Percentiles rank a stretch among this genome's conserved stretches.
These are phyloP conservation scores for Neonectria hederae DNA, from an alignment of 2,329 filamentous ascomycete species.

Conservation along the genomic window DNA sequence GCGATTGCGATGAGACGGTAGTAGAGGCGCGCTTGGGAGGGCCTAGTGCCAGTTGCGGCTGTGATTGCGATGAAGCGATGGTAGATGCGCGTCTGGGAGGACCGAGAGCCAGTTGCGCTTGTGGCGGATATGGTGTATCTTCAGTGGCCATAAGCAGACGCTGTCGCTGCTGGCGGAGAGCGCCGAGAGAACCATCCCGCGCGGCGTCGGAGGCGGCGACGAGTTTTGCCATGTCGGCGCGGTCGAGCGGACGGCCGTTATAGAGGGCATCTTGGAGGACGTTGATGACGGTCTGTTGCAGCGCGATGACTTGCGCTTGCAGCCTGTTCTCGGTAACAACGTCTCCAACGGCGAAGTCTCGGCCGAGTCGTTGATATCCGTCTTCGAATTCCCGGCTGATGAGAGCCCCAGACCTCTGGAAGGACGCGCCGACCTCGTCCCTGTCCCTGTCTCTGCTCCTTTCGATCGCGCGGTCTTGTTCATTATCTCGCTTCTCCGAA, in stretches of 20 bases:
- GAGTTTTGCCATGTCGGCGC: slow-evolving; percentile 35
- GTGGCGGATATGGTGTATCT: neutral
- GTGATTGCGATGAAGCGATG: slow-evolving; percentile 19
- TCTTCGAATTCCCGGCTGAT: slow-evolving; percentile 41
- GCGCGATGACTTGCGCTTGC: slow-evolving; percentile 38
- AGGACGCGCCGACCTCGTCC: slow-evolving; percentile 35
- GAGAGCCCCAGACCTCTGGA: slow-evolving; percentile 34
- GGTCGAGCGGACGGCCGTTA: slow-evolving; percentile 34
- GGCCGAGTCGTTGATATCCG: slow-evolving; percentile 35
- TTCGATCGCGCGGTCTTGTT: neutral
- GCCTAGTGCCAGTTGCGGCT: neutral
- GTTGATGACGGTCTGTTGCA: slow-evolving; percentile 41
- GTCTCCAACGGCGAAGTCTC: slow-evolving; percentile 37
- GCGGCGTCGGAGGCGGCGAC: slow-evolving; percentile 39
- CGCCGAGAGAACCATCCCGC: slow-evolving; percentile 33
- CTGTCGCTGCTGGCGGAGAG: slow-evolving; percentile 36
- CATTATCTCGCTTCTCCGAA: slow-evolving; percentile 5
- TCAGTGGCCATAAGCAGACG: slow-evolving; percentile 27
- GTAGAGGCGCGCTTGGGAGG: slow-evolving; percentile 18
- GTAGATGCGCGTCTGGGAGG: slow-evolving; percentile 17
- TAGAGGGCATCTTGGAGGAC: slow-evolving; percentile 38
- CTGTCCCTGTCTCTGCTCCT: slow-evolving; percentile 6
- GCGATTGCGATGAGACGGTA: slow-evolving; percentile 20
- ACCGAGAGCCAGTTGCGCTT: neutral
- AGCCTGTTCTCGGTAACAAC: slow-evolving; percentile 39